Evolutionary conservation across 768 basidiomycete genomes (phyloP).

Genomic region (Coprinellus micaceus): DNA sequence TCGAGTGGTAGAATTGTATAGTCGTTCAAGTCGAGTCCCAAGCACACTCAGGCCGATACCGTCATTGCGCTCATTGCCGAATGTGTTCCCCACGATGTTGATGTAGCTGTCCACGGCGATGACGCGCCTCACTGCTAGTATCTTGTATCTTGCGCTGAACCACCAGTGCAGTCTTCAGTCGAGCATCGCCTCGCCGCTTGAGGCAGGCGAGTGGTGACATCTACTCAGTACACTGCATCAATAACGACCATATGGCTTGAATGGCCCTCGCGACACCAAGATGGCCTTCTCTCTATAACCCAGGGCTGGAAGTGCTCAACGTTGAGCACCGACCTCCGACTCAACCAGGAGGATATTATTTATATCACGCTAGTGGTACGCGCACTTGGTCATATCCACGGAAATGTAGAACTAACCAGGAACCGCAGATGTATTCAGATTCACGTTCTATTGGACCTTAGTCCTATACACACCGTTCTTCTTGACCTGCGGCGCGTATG

Average conservation of each 20-base stretch:
- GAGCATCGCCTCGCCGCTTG: too few relatives aligned
- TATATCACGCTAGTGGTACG: conserved; percentile 37
- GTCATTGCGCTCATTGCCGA: too few relatives aligned
- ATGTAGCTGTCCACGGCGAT: too few relatives aligned
- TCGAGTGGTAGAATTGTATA: not conserved
- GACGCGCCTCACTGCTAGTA: too few relatives aligned
- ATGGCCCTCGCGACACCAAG: conserved; percentile 21
- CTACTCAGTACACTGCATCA: too few relatives aligned
- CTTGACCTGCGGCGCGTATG: conserved; percentile 43
- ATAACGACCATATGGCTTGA: not conserved
- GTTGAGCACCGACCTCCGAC: conserved; percentile 36
- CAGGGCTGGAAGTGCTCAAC: conserved; percentile 45
- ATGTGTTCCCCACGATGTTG: too few relatives aligned
- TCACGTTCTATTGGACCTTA: conserved; percentile 52
- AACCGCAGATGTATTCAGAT: conserved; percentile 44
- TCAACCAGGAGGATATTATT: conserved; percentile 41
- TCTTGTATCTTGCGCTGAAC: too few relatives aligned
- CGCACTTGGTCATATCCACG: not conserved
- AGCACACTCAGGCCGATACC: too few relatives aligned
- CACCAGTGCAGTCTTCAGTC: too few relatives aligned
- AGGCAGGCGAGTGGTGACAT: too few relatives aligned
- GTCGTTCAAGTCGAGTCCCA: too few relatives aligned
- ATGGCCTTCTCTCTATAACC: conserved; percentile 53
- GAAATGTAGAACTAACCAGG: not conserved
- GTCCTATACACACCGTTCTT: conserved; percentile 51